Percentiles rank a stretch among this genome's conserved stretches.
Conservation (phyloP, 1,139 yeast species). For the Pneumocystis oryctolagi region DNA sequence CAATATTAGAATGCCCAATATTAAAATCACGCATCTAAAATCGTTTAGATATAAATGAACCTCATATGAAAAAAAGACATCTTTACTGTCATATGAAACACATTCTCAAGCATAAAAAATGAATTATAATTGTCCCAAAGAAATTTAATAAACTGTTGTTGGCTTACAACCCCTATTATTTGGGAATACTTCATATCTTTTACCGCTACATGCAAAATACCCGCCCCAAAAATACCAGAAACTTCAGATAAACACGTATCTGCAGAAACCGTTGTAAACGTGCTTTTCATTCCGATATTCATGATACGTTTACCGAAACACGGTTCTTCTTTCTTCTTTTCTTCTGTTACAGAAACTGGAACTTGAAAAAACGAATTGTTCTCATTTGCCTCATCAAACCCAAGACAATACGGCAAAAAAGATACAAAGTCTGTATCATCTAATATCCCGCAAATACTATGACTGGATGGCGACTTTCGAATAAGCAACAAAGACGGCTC, state of each 20-base stretch:
- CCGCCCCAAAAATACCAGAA: background rate
- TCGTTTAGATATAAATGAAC: background rate
- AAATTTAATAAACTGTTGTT: background rate
- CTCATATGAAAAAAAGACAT: background rate
- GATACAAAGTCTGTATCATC: background rate
- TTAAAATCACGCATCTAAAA: slow-evolving; percentile 35
- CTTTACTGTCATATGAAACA: background rate
- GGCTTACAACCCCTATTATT: background rate
- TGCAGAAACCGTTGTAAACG: background rate
- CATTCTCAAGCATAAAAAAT: background rate
- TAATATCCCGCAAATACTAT: background rate
- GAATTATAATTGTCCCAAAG: background rate
- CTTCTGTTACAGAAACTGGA: background rate
- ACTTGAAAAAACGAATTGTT: background rate
- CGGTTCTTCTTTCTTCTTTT: background rate
- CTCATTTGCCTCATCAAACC: background rate
- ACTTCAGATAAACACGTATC: background rate
- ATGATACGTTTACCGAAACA: background rate
- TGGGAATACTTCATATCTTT: background rate
- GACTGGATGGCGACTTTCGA: background rate
- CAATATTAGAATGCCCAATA: slow-evolving; percentile 56
- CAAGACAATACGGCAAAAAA: background rate
- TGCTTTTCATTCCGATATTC: background rate
- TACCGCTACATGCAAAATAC: background rate
- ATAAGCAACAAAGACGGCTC: background rate